A percentile compares a stretch with the other conserved stretches of the same genome.
These are phyloP conservation scores for Chenopodium album DNA, from an alignment of 148 eudicot genomes.

Conservation along the genomic window DNA sequence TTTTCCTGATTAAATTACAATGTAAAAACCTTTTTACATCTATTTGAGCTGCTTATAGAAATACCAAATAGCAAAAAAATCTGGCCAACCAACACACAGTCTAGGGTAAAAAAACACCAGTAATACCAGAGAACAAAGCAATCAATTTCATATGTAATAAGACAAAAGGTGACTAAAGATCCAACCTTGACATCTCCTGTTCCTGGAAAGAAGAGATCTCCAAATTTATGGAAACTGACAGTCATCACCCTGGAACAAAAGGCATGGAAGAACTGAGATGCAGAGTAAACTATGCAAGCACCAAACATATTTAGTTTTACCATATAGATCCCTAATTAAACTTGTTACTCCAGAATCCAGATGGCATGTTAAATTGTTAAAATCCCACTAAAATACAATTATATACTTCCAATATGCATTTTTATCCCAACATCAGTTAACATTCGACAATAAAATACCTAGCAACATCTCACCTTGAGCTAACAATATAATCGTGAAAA, in stretches of 20 bases:
- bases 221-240: slow-evolving; percentile 95
- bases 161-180: slow-evolving; percentile 8
- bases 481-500: not conserved
- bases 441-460: not conserved
- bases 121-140: not conserved
- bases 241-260: slow-evolving; percentile 86
- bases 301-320: not conserved
- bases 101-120: not conserved
- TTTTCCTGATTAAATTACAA: not conserved
- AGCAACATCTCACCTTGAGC: not conserved
- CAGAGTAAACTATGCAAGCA: not conserved
- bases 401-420: not conserved
- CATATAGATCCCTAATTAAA: not conserved
- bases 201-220: slow-evolving; percentile 96
- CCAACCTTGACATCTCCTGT: slow-evolving; percentile 96
- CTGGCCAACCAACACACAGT: not conserved
- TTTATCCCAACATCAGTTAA: not conserved
- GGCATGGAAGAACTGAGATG: slow-evolving; percentile 9
- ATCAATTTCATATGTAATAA: not conserved
- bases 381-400: not conserved
- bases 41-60: not conserved
- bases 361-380: not conserved
- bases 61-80: not conserved
- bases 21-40: not conserved
- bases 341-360: not conserved